phyloP scores from a whole-genome alignment of 257 asterid species.

The Pogostemon cablin region DNA sequence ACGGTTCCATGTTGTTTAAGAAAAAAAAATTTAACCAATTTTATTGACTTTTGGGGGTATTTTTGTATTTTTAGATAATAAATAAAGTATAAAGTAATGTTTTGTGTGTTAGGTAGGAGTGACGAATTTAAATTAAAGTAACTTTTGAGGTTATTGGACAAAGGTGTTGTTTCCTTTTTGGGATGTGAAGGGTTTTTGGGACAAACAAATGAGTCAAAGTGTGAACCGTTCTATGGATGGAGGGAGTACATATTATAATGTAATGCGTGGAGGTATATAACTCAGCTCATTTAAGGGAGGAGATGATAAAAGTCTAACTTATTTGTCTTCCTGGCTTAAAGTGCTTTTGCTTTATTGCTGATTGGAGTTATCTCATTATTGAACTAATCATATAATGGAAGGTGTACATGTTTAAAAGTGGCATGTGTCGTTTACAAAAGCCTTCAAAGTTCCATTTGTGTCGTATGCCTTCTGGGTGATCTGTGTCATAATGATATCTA shows the following conservation, averaged over 20 bases:
- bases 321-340: neutral
- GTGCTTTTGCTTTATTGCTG: constrained; percentile 21
- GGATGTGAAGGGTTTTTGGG: no score
- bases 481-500: neutral
- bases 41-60: no score
- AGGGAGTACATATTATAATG: neutral
- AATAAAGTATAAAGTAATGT: no score
- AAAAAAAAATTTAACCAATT: no score
- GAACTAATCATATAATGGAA: constrained; percentile 18
- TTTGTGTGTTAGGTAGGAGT: no score
- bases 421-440: neutral
- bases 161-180: no score
- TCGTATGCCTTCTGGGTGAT: constrained; percentile 8
- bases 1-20: no score
- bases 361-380: constrained; percentile 4
- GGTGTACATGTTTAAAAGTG: constrained; percentile 1
- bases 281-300: constrained; percentile 4
- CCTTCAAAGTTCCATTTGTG: constrained; percentile 13
- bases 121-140: no score
- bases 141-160: no score
- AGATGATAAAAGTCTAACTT: constrained; percentile 2
- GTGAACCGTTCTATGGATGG: no score
- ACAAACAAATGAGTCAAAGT: no score
- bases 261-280: constrained; percentile 12
- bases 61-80: no score